Evolutionary conservation across 1,284 basidiomycete genomes (phyloP), one percentile per base, ranked within the genome.

Genomic region (Rhizoctonia solani): DNA sequence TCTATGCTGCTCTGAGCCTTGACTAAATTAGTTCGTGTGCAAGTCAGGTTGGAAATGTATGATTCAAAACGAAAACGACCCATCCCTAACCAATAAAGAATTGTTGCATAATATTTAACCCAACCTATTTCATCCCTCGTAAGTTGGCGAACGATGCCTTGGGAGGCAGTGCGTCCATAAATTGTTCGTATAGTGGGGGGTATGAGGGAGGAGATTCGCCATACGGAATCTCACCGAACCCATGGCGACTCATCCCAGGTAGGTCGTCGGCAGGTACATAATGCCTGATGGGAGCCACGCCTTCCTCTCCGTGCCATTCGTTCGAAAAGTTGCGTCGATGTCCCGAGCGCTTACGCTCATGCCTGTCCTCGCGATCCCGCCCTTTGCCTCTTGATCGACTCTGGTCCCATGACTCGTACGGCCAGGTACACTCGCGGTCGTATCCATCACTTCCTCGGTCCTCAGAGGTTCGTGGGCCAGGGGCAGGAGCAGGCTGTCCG

Each of bases 1-100:
- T 66, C 61, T 66, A 66, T 66, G 61, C 59, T 66, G 61, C 61
- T 54, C 25, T 54, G 52, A 39, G 29, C 61, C 61, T 46, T 34
- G 50, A 44, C 61, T 39, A 54, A 34, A 53, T 16, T 25, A 54
- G 23, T 54, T 32, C 53, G 34, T 34, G 34, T 13, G 11, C 32
- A 9, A 23, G 53, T 21, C 53, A 54, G 39, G 30, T 29, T 19
- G 11, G n/a, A 54, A 29, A 32, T 44, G 54, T 39, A 16, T 6
- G n/a, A 44, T 21, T 23, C 46, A 21, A 11, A 11, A 25, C 39
- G 42, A 42, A 39, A 13, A 30, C 46, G 25, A 53, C 5, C 13
- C 19, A 42, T 63, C 47, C 59, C 19, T 29, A 52, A 53, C 25
- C 6, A 25, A 44, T 50, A 42, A 29, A 52, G 27, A 44, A 44